Evolutionary conservation across 495 filamentous ascomycete genomes (phyloP), one percentile per base, ranked within the genome.

Genomic region (Viridothelium virens): DNA sequence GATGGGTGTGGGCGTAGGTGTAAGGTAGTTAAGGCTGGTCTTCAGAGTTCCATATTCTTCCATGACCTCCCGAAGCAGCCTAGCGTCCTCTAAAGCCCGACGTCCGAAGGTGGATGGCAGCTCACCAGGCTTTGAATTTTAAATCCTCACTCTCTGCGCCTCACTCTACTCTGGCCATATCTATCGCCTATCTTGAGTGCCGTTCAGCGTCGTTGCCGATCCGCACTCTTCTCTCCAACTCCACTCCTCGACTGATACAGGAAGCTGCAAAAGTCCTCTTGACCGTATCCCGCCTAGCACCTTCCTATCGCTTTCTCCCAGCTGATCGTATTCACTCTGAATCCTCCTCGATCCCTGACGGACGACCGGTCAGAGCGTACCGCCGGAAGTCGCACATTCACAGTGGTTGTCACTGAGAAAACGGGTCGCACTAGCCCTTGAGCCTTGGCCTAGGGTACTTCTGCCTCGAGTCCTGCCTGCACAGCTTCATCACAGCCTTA

Each of bases 1-100:
- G 2, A 9, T 14, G 48, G 48, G 11, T 53, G 11, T 7, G 31
- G 11, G 14, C 25, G 53, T 31, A 34, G 2, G 18, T 9, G 6
- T 59, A 3, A 5, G 53, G 7, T 36, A 14, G 53, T 31, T 18
- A 36, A 36, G 18, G 53, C 53, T 59, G 53, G 53, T 59, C 53
- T 59, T 18, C 31, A 11, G 31, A 59, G 25, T 59, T 59, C 53
- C 53, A 59, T 59, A 59, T 59, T 59, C 53, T 59, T 59, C 53
- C 53, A 59, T 59, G 53, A 14, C 53, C 5, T 4, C 31, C 53
- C 5, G 10, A 59, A 34, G 5, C 25, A 31, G 53, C 31, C 14
- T 59, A 59, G 53, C 7, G 25, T 36, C 0, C 33, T 59, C 53
- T 59, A 10, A 36, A 14, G 53, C n/a, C 53, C 53, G 53, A 59